Conservation (phyloP, 768 basidiomycete species). For the Lyophyllum decastes region DNA sequence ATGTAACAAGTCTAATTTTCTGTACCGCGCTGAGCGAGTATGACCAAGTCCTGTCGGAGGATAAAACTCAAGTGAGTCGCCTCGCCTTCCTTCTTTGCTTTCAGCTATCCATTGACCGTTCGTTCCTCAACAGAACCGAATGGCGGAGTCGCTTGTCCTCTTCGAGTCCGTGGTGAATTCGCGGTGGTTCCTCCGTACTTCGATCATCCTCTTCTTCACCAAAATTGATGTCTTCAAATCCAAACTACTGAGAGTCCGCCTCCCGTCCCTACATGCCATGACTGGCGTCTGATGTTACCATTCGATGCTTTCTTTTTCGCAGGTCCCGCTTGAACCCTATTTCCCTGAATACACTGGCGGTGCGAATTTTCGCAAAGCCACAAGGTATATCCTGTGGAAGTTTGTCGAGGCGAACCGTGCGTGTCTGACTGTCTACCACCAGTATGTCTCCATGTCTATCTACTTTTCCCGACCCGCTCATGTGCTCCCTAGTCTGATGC, state of each 20-base stretch:
- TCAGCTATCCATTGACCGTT: not conserved
- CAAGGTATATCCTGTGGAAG: too few species aligned
- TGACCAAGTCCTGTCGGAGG: slow-evolving; percentile 71
- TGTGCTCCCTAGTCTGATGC: too few species aligned
- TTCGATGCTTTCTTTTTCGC: too few species aligned
- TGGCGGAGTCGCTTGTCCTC: slow-evolving; percentile 88
- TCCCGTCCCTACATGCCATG: not conserved
- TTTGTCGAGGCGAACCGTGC: slow-evolving; percentile 94
- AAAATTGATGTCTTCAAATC: slow-evolving; percentile 93
- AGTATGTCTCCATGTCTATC: slow-evolving; percentile 47
- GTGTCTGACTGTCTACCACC: slow-evolving; percentile 84
- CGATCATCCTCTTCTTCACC: slow-evolving; percentile 90
- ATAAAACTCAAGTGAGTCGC: slow-evolving; percentile 57
- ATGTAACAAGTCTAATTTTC: slow-evolving; percentile 55
- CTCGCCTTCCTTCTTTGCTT: not conserved
- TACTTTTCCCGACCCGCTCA: too few species aligned
- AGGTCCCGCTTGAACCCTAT: slow-evolving; percentile 75
- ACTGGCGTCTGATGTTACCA: too few species aligned
- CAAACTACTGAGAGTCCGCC: slow-evolving; percentile 65
- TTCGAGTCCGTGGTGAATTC: slow-evolving; percentile 94
- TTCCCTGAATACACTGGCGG: slow-evolving; percentile 92
- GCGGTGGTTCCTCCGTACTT: slow-evolving; percentile 89
- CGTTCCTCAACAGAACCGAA: slow-evolving; percentile 66
- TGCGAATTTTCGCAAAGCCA: slow-evolving; percentile 88
- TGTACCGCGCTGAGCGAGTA: slow-evolving; percentile 75